phyloP scores from a whole-genome alignment of 2,329 filamentous ascomycete genomes.

The Diatrype stigma region DNA sequence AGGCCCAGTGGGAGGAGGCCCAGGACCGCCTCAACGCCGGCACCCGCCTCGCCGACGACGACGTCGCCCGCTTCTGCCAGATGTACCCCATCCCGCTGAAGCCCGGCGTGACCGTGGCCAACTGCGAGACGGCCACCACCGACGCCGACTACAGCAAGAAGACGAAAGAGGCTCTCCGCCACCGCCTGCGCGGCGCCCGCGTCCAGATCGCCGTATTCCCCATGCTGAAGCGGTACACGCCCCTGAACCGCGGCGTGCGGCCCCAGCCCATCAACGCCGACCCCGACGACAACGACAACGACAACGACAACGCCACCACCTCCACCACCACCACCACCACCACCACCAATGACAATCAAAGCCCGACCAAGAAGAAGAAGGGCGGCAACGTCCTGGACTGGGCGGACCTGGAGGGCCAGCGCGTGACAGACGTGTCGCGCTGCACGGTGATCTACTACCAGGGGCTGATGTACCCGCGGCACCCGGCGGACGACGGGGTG shows the following conservation, averaged over 20 bases:
- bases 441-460: conserved; percentile 28
- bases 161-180: too few species aligned
- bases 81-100: neutral
- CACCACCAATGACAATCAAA: too few species aligned
- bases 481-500: conserved; percentile 8
- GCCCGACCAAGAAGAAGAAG: too few species aligned
- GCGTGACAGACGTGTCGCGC: conserved; percentile 15
- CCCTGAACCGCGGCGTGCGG: conserved; percentile 15
- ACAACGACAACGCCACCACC: too few species aligned
- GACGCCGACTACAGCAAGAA: too few species aligned
- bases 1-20: conserved; percentile 10
- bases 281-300: too few species aligned
- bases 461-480: conserved; percentile 22
- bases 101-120: conserved; percentile 3
- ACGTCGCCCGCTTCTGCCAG: neutral
- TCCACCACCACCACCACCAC: too few species aligned
- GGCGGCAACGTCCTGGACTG: neutral
- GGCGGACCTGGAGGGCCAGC: conserved; percentile 19
- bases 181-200: conserved; percentile 25
- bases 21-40: conserved; percentile 2
- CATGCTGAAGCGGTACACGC: conserved; percentile 23
- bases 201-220: conserved; percentile 30
- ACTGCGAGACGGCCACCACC: conserved; percentile 5
- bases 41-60: neutral
- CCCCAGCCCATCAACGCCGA: too few species aligned